Evolutionary conservation across 805 yeast genomes (phyloP).

Genomic region (Lachancea waltii): DNA sequence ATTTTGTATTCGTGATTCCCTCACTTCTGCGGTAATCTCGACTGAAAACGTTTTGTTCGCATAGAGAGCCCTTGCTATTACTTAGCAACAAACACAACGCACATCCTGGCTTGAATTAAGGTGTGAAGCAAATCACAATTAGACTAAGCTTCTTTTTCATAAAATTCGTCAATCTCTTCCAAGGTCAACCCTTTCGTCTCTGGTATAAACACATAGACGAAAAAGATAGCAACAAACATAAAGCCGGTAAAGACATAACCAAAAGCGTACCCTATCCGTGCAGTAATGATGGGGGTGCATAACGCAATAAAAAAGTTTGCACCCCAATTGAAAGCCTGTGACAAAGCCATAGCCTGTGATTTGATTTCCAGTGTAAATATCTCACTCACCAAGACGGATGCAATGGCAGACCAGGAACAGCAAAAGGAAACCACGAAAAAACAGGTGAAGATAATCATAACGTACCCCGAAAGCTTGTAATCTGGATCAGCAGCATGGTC

Average conservation of each 20-base stretch:
- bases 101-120: too few species aligned
- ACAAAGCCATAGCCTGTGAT: slow-evolving; percentile 45
- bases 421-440: slow-evolving; percentile 46
- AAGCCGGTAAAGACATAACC: slow-evolving; percentile 55
- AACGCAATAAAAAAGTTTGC: slow-evolving; percentile 49
- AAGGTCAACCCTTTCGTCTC: slow-evolving; percentile 71
- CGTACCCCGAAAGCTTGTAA: slow-evolving; percentile 39
- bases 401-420: slow-evolving; percentile 54
- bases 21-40: too few species aligned
- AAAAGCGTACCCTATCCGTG: slow-evolving; percentile 49
- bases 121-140: too few species aligned
- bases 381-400: slow-evolving; percentile 41
- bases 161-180: slow-evolving; percentile 61
- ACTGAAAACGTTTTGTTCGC: too few species aligned
- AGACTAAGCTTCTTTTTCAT: slow-evolving; percentile 2
- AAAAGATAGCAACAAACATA: slow-evolving; percentile 39
- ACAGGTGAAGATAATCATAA: slow-evolving; percentile 52
- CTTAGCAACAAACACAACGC: too few species aligned
- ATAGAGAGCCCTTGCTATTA: too few species aligned
- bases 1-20: too few species aligned
- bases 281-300: slow-evolving; percentile 56
- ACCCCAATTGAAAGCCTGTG: slow-evolving; percentile 50
- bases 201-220: slow-evolving; percentile 49
- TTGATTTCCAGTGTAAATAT: slow-evolving; percentile 60
- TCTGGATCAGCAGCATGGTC: slow-evolving; percentile 31